Base-by-base conservation (phyloP, 495 filamentous ascomycete species). In the Talaromyces stipitatus region DNA sequence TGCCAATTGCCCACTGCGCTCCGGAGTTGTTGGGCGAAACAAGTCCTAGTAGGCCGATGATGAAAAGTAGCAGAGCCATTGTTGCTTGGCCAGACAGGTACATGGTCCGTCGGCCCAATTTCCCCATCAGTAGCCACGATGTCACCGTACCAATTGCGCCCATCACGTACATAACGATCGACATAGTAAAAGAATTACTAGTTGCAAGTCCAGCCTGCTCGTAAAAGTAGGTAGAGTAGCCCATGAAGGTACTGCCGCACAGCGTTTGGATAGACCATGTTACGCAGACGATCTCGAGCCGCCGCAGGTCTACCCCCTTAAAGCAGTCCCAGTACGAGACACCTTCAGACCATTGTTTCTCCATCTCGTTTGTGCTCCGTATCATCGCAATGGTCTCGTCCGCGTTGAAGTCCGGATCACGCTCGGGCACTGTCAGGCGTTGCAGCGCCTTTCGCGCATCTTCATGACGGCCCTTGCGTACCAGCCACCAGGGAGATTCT, bases 401-500 rank as follows among this genome's bases (percentile, higher is more conserved):
- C 2, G 78, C 68, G 53, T 88, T 73, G 60, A 87, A 84, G 33
- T 78, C 68, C 0, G 74, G 75, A 58, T 83, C 78, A 14, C 59
- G 48, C 23, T 71, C 66, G 38, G 74, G 76, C 27, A 14, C 11
- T 30, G 78, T 83, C 24, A 90, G 70, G 12, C 85, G 81, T 20
- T 75, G 73, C 18, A 91, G 68, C 7, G 84, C 73, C 14, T 69
- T 66, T 61, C 82, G 81, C 2, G 87, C 87, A 22, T 83, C 78
- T 18, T 83, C 80, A 16, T 78, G 66, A 26, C 74, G 75, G 0
- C 82, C 85, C 60, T 79, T 80, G 5, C 86, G 79, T 50, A 90
- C 83, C n/a, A 87, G 78, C 86, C 87, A 89, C 86, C 85, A 89
- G 1, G 87, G 87, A 0, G 74, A 81, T 65, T 91, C 87, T 3